Base-by-base conservation (phyloP, 495 filamentous ascomycete species). In the Massariosphaeria phaeospora region DNA sequence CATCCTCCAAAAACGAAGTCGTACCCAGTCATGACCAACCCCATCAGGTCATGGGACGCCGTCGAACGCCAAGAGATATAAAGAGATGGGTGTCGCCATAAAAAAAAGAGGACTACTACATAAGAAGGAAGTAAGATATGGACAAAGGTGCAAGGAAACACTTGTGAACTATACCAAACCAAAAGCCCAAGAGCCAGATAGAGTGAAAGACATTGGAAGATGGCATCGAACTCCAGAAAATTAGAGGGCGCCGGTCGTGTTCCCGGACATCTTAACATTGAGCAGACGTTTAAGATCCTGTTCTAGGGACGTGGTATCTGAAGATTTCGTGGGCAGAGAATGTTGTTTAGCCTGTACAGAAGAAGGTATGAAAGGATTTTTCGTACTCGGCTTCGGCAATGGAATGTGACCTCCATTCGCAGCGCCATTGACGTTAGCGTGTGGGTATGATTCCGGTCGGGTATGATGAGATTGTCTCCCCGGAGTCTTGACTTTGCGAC, bases 221-320 rank as follows among this genome's bases (percentile, higher is more conserved):
- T 8, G 9, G 43, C 12, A 31, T 9, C 8, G 12, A 33, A 33
- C 31, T 40, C 42, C 31, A 48, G n/a, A n/a, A 21, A 17, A 44
- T 30, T 44, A 57, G 29, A 21, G 46, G 26, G 42, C 46, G 39
- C 54, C 38, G n/a, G n/a, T 41, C 35, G 30, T 57, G 18, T 49
- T 31, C 10, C 13, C 49, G 2, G 54, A 21, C 13, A 30, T 45
- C 27, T 36, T 55, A 17, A 61, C 2, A 33, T 61, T 61, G 35
- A 61, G 57, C 36, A 61, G 26, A 17, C 51, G 57, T 21, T 61
- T 55, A 7, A 61, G 43, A 10, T 61, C 39, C 43, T 56, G 26
- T 39, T 55, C 57, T 21, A 61, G 18, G 51, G 55, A 51, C 21
- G 30, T 10, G 6, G 47, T 4, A 47, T 47, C 40, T 24, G 56